A percentile compares a stretch with the other conserved stretches of the same genome.
Conservation (phyloP, 148 eudicot genomes). For the Dianthus caryophyllus region DNA sequence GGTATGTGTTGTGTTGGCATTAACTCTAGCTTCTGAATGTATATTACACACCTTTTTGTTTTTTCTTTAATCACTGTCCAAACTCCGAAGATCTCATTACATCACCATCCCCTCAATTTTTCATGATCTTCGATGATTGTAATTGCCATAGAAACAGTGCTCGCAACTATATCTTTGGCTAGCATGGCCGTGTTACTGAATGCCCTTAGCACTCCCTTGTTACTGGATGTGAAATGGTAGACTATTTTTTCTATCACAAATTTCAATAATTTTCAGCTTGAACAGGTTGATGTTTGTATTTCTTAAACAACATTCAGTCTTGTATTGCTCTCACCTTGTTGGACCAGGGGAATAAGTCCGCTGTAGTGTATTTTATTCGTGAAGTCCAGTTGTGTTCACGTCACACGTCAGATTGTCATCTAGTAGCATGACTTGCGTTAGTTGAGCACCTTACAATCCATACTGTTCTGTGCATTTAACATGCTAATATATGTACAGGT, state of each 20-base stretch:
- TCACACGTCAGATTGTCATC: neutral
- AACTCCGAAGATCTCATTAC: slow-evolving; percentile 2
- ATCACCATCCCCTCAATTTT: neutral
- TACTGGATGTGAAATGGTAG: neutral
- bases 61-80: slow-evolving; percentile 4
- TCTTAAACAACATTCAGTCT: neutral
- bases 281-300: slow-evolving; percentile 1
- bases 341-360: neutral
- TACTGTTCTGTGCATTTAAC: slow-evolving; percentile 18
- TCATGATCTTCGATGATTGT: neutral
- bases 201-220: neutral
- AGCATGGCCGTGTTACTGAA: slow-evolving; percentile 1
- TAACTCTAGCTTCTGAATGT: slow-evolving; percentile 9
- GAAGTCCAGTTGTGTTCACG: neutral
- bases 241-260: neutral
- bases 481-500: slow-evolving; percentile 46
- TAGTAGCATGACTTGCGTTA: slow-evolving; percentile 4
- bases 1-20: slow-evolving; percentile 34
- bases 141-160: neutral
- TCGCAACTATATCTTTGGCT: neutral
- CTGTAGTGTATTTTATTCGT: neutral
- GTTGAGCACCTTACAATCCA: no score
- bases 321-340: neutral
- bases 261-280: slow-evolving; percentile 1
- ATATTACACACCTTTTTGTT: neutral